A percentile compares a stretch with the other conserved stretches of the same genome.
Evolutionary conservation across 306 rosid genomes (phyloP).

Genomic region (Cicer arietinum): DNA sequence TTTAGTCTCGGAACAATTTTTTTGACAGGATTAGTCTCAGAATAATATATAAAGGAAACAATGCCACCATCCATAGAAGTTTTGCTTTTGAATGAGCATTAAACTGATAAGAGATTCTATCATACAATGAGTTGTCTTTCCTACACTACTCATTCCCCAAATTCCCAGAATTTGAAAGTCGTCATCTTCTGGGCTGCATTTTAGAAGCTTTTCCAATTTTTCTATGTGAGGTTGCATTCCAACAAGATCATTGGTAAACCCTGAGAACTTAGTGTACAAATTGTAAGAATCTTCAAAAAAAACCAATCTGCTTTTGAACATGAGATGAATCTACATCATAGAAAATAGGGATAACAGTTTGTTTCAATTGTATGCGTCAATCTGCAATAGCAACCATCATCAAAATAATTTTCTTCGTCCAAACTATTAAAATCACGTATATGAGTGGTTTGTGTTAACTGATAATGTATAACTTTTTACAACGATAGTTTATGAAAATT

Average conservation of each 20-base stretch:
- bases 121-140: slow-evolving; percentile 45
- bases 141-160: slow-evolving; percentile 45
- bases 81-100: slow-evolving; percentile 21
- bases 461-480: too few species aligned
- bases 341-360: slow-evolving; percentile 38
- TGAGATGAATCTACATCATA: slow-evolving; percentile 33
- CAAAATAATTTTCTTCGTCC: too few species aligned
- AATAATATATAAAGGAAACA: too few species aligned
- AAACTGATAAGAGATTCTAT: slow-evolving; percentile 34
- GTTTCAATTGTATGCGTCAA: neutral
- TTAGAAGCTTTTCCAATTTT: slow-evolving; percentile 13
- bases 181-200: neutral
- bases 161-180: slow-evolving; percentile 27
- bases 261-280: slow-evolving; percentile 20
- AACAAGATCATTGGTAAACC: neutral
- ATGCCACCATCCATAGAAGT: slow-evolving; percentile 16
- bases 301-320: neutral
- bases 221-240: slow-evolving; percentile 40
- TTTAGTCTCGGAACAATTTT: too few species aligned
- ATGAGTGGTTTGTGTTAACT: too few species aligned
- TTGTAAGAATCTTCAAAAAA: neutral
- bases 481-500: too few species aligned
- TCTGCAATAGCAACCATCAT: neutral
- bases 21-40: too few species aligned
- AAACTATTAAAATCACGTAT: too few species aligned